A percentile compares a stretch with the other conserved stretches of the same genome.
Evolutionary conservation across 2,329 filamentous ascomycete species (phyloP).

Genomic region (Venturiaceae sp.): DNA sequence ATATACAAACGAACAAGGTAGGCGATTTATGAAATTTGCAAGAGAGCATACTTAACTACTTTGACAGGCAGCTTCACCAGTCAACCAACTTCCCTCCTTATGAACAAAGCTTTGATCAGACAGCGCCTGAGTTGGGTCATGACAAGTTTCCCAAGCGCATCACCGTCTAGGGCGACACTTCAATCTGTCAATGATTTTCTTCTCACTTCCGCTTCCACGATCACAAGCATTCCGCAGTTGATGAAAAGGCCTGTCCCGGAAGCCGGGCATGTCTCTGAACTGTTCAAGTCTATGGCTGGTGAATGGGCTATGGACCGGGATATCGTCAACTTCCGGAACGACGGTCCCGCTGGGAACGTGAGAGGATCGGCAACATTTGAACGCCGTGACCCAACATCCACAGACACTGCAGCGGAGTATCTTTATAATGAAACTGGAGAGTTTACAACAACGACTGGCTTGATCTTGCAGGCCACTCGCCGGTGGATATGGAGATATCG

Average conservation of each 20-base stretch:
- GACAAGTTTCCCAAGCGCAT: conserved; percentile 65
- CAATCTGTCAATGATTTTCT: conserved; percentile 89
- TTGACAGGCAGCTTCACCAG: neutral
- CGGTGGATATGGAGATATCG: conserved; percentile 7
- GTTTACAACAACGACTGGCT: neutral
- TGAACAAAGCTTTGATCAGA: conserved; percentile 71
- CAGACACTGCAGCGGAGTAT: neutral
- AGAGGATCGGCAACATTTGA: neutral
- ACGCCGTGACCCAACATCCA: neutral
- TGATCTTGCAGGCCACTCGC: neutral
- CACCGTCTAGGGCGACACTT: conserved; percentile 74
- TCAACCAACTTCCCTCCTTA: conserved; percentile 10
- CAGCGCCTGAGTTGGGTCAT: conserved; percentile 74
- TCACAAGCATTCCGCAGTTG: neutral
- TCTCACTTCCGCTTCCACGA: conserved; percentile 39
- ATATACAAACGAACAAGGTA: conserved; percentile 55
- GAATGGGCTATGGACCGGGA: conserved; percentile 4
- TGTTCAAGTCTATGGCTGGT: neutral
- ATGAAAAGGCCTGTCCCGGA: neutral
- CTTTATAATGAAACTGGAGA: conserved; percentile 5
- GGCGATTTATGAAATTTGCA: neutral
- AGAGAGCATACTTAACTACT: neutral
- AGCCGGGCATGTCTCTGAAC: no score
- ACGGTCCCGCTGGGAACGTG: neutral
- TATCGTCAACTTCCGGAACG: neutral